Evolutionary conservation across 2,329 filamentous ascomycete genomes (phyloP), one percentile per base, ranked within the genome.

Genomic region (Massarina eburnea): DNA sequence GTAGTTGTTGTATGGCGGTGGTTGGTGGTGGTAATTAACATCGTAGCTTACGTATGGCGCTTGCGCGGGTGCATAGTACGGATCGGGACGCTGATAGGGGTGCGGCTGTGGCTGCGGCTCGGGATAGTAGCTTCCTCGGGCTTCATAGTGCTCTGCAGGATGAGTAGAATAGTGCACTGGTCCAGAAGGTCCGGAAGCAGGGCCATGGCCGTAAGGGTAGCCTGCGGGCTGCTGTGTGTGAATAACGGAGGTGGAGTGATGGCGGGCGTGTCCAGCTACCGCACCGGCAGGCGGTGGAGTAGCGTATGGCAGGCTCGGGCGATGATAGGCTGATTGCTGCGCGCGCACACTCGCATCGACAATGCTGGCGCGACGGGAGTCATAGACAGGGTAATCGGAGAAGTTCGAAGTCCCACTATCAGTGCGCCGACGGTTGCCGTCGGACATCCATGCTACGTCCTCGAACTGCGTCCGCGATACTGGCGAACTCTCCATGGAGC

Each of bases 401-500:
- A 45, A 36, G 38, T 48, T 49, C n/a, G 47, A 44, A 4, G 51
- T 34, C 15, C 55, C 47, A 4, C 58, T 60, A 38, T 67, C 65
- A 33, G 58, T 47, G 34, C 64, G 64, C 30, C 61, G 57, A 30
- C 61, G 59, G 50, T 61, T 64, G 39, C 43, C 30, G 33, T 48
- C 54, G 15, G 57, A 52, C 29, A 36, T 36, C 63, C 64, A 67
- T 6, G 57, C 37, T 18, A 64, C 49, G 5, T 68, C 63, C 8
- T 65, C 64, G 40, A 66, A 68, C 2, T 58, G 57, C 10, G 60
- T 57, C 19, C 27, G 24, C n/a, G 48, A 46, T 27, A 52, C 50
- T 1, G 64, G 65, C 14, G 65, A 68, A 43, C 54, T 60, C n/a
- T 60, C 57, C 14, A 49, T 50, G 14, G 62, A 66, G 9, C 43